Percentiles rank a stretch among this genome's conserved stretches.
phyloP scores from a whole-genome alignment of 768 basidiomycete species.

The Agrocybe praecox region DNA sequence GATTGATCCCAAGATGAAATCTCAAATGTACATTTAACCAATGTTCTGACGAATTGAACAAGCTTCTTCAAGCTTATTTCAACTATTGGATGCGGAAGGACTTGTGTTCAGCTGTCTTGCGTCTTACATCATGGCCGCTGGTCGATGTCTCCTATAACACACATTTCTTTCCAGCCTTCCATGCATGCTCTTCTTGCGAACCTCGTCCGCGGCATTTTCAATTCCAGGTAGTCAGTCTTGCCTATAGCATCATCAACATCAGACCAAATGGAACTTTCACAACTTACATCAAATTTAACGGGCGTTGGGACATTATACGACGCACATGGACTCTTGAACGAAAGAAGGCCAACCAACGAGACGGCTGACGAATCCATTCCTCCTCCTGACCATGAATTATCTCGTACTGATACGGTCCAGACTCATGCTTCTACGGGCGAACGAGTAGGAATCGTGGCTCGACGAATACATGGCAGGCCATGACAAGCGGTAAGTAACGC shows the following conservation, averaged over 20 bases:
- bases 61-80: no score
- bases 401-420: not conserved
- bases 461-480: slow-evolving; percentile 52
- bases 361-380: not conserved
- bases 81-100: no score
- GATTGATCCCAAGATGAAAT: not conserved
- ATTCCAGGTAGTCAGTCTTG: not conserved
- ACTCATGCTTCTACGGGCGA: not conserved
- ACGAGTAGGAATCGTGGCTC: slow-evolving; percentile 36
- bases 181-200: not conserved
- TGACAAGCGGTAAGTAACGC: slow-evolving; percentile 47
- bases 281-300: not conserved
- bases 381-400: not conserved
- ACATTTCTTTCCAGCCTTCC: not conserved
- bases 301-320: not conserved
- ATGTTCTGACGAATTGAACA: not conserved
- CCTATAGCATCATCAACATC: not conserved
- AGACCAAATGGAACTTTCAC: not conserved
- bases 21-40: not conserved
- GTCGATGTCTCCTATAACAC: not conserved
- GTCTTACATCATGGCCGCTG: not conserved
- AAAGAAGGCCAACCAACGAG: not conserved
- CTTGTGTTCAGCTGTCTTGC: no score
- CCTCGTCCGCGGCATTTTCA: no score
- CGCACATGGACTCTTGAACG: not conserved